Evolutionary conservation across 345 rosid species (phyloP).

Genomic region (Barbarea vulgaris): DNA sequence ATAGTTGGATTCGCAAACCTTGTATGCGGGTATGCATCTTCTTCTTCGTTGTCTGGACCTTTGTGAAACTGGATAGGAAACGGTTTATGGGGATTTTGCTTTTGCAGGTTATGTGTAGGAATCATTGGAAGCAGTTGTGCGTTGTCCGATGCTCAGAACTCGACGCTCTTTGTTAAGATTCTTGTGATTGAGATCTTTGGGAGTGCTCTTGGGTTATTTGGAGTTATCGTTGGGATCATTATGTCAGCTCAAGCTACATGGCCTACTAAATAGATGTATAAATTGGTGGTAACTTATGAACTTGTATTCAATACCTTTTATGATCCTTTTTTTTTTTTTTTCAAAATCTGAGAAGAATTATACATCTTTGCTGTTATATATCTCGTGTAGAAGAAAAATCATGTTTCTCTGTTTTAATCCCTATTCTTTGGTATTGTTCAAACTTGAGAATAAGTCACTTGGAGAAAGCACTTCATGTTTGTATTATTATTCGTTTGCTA

Average conservation of each 20-base stretch:
- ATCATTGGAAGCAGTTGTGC: slow-evolving; percentile 97
- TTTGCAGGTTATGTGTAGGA: slow-evolving; percentile 79
- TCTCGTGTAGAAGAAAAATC: slow-evolving; percentile 7
- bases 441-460: slow-evolving; percentile 9
- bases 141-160: slow-evolving; percentile 93
- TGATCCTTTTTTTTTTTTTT: background rate
- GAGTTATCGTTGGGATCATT: slow-evolving; percentile 90
- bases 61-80: background rate
- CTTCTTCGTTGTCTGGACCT: background rate
- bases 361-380: slow-evolving; percentile 8
- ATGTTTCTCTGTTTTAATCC: background rate
- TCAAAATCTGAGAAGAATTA: slow-evolving; percentile 12
- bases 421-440: background rate
- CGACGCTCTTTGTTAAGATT: slow-evolving; percentile 88
- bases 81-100: background rate
- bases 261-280: slow-evolving; percentile 56
- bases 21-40: slow-evolving; percentile 78
- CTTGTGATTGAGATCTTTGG: slow-evolving; percentile 96
- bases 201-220: slow-evolving; percentile 92
- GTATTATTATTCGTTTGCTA: slow-evolving; percentile 4
- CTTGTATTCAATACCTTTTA: background rate
- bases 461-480: slow-evolving; percentile 8
- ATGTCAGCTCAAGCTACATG: slow-evolving; percentile 98
- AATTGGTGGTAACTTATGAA: background rate
- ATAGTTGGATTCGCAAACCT: slow-evolving; percentile 98